Percentiles rank a stretch among this genome's conserved stretches.
phyloP scores from a whole-genome alignment of 2,329 filamentous ascomycete species.

The Cadophora gregata region DNA sequence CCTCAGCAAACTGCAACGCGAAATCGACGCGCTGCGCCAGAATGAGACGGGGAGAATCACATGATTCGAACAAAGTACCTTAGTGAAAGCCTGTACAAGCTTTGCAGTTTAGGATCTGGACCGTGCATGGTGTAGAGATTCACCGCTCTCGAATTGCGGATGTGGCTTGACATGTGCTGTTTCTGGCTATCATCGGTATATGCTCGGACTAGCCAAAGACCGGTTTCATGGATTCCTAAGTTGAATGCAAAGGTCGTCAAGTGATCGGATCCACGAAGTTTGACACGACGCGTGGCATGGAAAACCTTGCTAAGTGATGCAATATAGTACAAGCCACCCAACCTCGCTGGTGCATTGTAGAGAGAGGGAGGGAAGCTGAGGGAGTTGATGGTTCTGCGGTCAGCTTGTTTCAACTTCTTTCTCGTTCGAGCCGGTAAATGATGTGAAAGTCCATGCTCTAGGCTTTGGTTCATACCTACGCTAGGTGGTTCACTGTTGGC shows the following conservation, averaged over 20 bases:
- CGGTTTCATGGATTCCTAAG: constrained; percentile 1
- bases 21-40: constrained; percentile 71
- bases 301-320: constrained; percentile 2
- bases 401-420: not conserved
- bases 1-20: constrained; percentile 72
- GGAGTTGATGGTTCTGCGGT: not conserved
- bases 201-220: not conserved
- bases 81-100: not conserved
- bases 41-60: constrained; percentile 41
- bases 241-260: constrained; percentile 1
- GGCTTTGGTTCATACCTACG: not conserved
- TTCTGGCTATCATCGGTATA: constrained; percentile 6
- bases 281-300: constrained; percentile 7
- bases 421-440: not conserved
- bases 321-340: not conserved
- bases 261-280: constrained; percentile 7
- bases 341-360: not conserved
- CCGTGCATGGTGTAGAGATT: not conserved
- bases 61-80: constrained; percentile 29
- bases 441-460: not conserved
- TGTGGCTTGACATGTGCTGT: constrained; percentile 9
- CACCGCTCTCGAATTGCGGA: not conserved
- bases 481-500: constrained; percentile 1
- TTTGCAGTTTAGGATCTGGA: not conserved
- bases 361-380: not conserved